These are phyloP conservation scores for Bipolaris zeicola DNA, from an alignment of 2,329 filamentous ascomycete genomes.

Conservation along the genomic window DNA sequence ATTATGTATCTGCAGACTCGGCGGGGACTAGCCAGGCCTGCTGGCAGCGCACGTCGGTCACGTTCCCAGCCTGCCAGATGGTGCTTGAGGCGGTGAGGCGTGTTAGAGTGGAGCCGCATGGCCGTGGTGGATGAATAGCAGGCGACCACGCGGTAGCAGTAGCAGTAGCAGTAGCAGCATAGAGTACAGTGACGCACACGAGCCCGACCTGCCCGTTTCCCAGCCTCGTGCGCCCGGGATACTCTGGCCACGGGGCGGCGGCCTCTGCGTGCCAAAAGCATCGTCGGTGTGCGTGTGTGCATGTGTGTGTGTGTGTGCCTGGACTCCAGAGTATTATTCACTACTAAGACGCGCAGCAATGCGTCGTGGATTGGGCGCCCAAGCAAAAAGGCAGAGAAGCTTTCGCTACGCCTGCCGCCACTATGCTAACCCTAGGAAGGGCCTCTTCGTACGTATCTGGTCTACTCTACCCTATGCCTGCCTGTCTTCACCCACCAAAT, in stretches of 20 bases:
- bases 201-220: conserved; percentile 20
- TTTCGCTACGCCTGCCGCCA: too few species aligned
- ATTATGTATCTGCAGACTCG: conserved; percentile 25
- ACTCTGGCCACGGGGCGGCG: conserved; percentile 12
- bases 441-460: too few species aligned
- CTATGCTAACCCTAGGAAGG: too few species aligned
- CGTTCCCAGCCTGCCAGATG: conserved; percentile 23
- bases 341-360: too few species aligned
- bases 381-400: too few species aligned
- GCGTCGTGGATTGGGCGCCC: too few species aligned
- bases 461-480: too few species aligned
- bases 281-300: neutral
- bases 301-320: too few species aligned
- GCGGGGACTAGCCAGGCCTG: conserved; percentile 27
- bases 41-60: conserved; percentile 35
- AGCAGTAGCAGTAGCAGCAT: conserved; percentile 51
- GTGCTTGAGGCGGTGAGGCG: conserved; percentile 42
- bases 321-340: too few species aligned
- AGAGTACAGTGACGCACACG: conserved; percentile 33
- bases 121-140: conserved; percentile 37
- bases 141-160: conserved; percentile 42
- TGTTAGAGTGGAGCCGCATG: conserved; percentile 29
- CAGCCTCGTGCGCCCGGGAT: conserved; percentile 28
- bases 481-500: too few species aligned
- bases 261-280: conserved; percentile 7